Evolutionary conservation across 2,329 filamentous ascomycete species (phyloP), one percentile per base, ranked within the genome.

Genomic region (Fusarium stilboides): DNA sequence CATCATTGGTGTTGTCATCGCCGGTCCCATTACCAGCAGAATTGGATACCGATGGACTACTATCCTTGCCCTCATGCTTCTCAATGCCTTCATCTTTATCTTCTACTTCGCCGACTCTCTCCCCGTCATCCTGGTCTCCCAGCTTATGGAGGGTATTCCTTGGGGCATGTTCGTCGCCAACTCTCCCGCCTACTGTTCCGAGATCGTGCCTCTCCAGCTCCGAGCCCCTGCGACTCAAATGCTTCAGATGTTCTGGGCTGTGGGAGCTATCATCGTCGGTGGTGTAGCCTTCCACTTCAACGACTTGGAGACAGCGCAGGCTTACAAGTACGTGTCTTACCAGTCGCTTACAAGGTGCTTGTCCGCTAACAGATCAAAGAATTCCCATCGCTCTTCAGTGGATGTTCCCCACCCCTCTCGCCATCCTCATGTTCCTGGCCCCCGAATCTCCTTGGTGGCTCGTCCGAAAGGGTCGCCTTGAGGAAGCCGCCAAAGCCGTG

Each of bases 141-240:
- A 90, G 78, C 79, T 87, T 26, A 80, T 90, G 47, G 86, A 89
- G 76, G 88, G 88, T 68, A 71, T 90, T 17, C 87, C 77, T 0
- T 90, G 88, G 88, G 88, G 88, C 22, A 84, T 89, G 70, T 90
- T 90, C 78, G 88, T 89, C 66, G 86, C 87, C 72, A 88, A 88
- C 75, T 82, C 87, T 12, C 88, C 88, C 2, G 87, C 88, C 4
- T 89, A 89, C 79, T 87, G 85, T 76, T 81, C 80, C 68, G 88
- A 90, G 75, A 87, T 90, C 50, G 86, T 88, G 13, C 88, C 88
- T 1, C 80, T 90, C 37, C 78, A 79, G 69, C 80, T 90, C 43
- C 80, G 88, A 75, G 88, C 84, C 58, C 84, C 86, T 43, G 82
- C 81, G 15, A 89, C 88, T 3, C 85, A 87, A 72, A 89, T 86